Evolutionary conservation across 2,329 filamentous ascomycete genomes (phyloP), one percentile per base, ranked within the genome.

Genomic region (Davidsoniella australis): DNA sequence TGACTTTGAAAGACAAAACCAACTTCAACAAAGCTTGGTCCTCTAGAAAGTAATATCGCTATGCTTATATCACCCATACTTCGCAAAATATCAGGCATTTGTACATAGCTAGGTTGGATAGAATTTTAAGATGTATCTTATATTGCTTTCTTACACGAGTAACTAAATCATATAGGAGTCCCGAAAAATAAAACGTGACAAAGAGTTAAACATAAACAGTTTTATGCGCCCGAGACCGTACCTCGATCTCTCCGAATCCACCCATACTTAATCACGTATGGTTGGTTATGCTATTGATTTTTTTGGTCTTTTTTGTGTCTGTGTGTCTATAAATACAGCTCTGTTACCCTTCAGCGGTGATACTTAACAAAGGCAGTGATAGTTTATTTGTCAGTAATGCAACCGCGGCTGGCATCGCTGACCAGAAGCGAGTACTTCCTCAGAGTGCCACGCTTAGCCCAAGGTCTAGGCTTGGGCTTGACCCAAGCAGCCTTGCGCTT

Each of bases 1-100:
- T 98, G 56, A 87, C 85, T 0, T 71, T 94, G 49, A 69, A 73
- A 57, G 86, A 96, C 54, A 98, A 98, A 69, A 68, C 71, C 20
- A 76, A 78, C 5, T 98, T 98, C 63, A 72, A 94, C 24, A 72
- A 80, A 49, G 78, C 80, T 26, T 89, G 72, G 64, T 64, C 60
- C 7, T 67, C 66, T 41, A 65, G 64, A 45, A 65, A 61, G 59
- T 48, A 42, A 54, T 41, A 36, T 33, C 44, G 54, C 29, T 23
- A 24, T 24, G 24, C 24, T 12, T 41, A 18, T 17, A n/a, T 14
- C 10, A 29, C 16, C 37, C 5, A 12, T 17, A 41, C 10, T 18
- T 10, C 14, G 16, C 40, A 23, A 41, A 10, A 24, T 29, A 24
- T 7, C 6, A 7, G 9, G 6, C 16, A 41, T 45, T 26, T 16